Evolutionary conservation across 331 rosid species (phyloP), one percentile per base, ranked within the genome.

Genomic region (Quercus phellos): DNA sequence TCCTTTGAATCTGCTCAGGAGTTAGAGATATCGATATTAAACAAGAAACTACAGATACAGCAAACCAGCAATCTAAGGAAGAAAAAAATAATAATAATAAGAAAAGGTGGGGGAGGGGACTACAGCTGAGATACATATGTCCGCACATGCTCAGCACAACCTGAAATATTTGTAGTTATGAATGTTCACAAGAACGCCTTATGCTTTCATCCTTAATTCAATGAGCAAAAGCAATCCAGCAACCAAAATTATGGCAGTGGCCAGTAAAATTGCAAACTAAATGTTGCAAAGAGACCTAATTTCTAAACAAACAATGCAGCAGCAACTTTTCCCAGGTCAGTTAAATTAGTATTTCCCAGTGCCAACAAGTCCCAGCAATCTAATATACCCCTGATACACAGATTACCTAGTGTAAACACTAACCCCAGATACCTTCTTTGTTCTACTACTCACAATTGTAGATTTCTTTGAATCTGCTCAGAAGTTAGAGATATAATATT

Each of bases 361-460:
- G 42, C 21, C 42, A 61, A 61, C 42, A 8, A 35, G 12, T 8
- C 1, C 17, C 64, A 19, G 30, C 30, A 19, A 12, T 46, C 51
- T 19, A 58, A 58, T 58, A 58, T 46, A 10, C 51, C 51, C 17
- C 17, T 1, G 3, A 38, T 38, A 38, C 46, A 38, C 46, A 38
- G 46, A 46, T 46, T 46, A 12, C 51, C 51, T 46, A 12, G 13
- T 21, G 64, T 58, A 30, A 22, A 22, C 64, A 22, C 30, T 21
- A 19, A 21, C 12, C 29, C 30, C 14, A 21, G 6, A 38, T 8
- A 86, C 88, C 86, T 90, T 74, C 99, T 98, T 80, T 95, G 99
- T 78, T 95, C 98, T 91, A 91, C 99, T 79, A 95, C 91, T 73
- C 99, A 85, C 85, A 95, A 70, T 86, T 95, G 99, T 74, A 95